These are phyloP conservation scores for Annona squamosa DNA, from an alignment of 164 flowering plant genomes.

Conservation along the genomic window DNA sequence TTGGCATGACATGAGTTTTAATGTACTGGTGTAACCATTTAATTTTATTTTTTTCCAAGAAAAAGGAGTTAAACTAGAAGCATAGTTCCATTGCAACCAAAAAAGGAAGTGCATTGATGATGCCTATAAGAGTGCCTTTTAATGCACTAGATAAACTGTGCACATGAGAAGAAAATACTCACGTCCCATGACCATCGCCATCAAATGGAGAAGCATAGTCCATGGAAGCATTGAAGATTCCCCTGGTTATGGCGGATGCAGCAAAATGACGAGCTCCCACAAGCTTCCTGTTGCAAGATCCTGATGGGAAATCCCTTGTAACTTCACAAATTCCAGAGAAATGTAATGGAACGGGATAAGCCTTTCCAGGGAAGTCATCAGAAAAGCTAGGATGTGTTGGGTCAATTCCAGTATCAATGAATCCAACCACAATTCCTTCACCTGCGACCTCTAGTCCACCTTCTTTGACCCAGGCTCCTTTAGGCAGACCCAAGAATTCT, in stretches of 20 bases:
- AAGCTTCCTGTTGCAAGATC: slow-evolving; percentile 96
- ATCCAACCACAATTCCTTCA: slow-evolving; percentile 86
- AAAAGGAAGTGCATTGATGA: neutral
- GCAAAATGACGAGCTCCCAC: slow-evolving; percentile 98
- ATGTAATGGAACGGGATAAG: slow-evolving; percentile 60
- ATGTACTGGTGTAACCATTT: no score
- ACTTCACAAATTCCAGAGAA: slow-evolving; percentile 95
- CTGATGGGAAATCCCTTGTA: slow-evolving; percentile 89
- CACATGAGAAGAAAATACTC: slow-evolving; percentile 24
- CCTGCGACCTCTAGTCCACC: slow-evolving; percentile 90
- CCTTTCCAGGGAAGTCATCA: slow-evolving; percentile 39
- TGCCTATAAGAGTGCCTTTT: neutral
- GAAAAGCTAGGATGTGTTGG: slow-evolving; percentile 92
- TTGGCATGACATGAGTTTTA: no score
- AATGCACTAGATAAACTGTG: neutral
- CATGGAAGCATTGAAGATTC: slow-evolving; percentile 82
- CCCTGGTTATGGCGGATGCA: slow-evolving; percentile 95
- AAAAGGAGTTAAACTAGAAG: no score
- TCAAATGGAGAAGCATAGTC: slow-evolving; percentile 96
- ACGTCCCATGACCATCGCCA: slow-evolving; percentile 99
- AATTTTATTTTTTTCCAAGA: no score
- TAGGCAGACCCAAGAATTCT: slow-evolving; percentile 84
- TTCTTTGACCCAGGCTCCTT: slow-evolving; percentile 81
- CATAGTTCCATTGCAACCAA: no score
- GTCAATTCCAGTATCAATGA: slow-evolving; percentile 95